Conservation (phyloP, 192 early-diverging fungal species). For the Gryganskiella cystojenkinii region DNA sequence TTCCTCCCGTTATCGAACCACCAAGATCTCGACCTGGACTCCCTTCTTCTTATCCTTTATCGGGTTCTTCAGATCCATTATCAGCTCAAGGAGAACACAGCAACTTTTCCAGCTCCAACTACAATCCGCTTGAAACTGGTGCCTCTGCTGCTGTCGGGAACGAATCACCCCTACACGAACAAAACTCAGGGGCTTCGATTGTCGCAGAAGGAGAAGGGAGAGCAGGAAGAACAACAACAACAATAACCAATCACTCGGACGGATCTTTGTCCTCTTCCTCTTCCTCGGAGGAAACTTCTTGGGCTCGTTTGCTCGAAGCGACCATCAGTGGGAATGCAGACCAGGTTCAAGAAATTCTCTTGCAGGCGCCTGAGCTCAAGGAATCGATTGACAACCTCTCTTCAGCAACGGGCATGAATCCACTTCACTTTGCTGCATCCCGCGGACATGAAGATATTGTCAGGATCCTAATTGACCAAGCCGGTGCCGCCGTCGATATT, state of each 20-base stretch:
- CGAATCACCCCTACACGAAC: conserved; percentile 20
- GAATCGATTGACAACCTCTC: conserved; percentile 62
- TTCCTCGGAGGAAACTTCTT: conserved; percentile 35
- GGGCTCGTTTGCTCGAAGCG: conserved; percentile 29
- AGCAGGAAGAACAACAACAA: no score
- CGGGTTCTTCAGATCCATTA: conserved; percentile 28
- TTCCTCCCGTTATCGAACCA: conserved; percentile 11
- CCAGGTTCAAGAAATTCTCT: conserved; percentile 54
- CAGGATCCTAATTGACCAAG: conserved; percentile 64
- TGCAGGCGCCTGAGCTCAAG: conserved; percentile 42
- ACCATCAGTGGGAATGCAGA: conserved; percentile 24
- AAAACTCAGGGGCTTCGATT: conserved; percentile 10
- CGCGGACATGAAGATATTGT: conserved; percentile 69
- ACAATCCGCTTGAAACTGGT: neutral
- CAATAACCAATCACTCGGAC: conserved; percentile 3
- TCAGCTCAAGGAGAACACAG: neutral
- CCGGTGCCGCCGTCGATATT: conserved; percentile 67
- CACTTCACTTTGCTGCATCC: conserved; percentile 69
- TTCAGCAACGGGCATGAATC: conserved; percentile 64
- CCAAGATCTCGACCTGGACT: conserved; percentile 1
- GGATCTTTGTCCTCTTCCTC: no score
- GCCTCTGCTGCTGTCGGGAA: neutral
- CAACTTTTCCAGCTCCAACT: neutral
- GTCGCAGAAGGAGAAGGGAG: no score
- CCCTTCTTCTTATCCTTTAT: neutral